These are phyloP conservation scores for Seiridium cupressi DNA, from an alignment of 2,329 filamentous ascomycete species.

Conservation along the genomic window DNA sequence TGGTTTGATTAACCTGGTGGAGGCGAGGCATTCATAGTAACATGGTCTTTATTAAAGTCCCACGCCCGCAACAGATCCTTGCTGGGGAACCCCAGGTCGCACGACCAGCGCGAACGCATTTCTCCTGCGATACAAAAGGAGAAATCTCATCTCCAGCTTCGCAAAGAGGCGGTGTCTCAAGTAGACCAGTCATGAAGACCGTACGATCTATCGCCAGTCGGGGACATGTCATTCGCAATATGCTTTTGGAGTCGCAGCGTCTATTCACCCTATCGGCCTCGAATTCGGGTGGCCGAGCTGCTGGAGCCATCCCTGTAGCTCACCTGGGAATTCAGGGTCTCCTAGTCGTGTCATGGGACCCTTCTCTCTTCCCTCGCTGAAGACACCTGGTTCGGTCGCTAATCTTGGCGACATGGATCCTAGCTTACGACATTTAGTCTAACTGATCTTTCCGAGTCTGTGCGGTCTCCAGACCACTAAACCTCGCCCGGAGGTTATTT, in stretches of 20 bases:
- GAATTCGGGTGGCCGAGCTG: background rate
- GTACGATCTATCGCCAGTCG: background rate
- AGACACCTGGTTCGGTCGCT: slow-evolving; percentile 3
- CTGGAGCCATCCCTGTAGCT: background rate
- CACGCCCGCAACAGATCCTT: slow-evolving; percentile 1
- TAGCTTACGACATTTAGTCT: too few species aligned
- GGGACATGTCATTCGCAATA: background rate
- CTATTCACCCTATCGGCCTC: background rate
- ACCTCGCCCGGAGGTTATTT: background rate
- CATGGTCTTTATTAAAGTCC: background rate
- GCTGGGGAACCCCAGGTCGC: background rate
- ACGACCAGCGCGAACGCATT: background rate
- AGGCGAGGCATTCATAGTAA: background rate
- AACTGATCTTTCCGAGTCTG: background rate
- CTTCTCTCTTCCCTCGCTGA: background rate
- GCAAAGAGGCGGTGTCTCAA: too few species aligned
- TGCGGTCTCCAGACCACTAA: background rate
- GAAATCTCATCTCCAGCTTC: too few species aligned
- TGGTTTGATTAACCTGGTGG: slow-evolving; percentile 1
- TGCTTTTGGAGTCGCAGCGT: background rate
- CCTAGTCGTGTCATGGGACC: slow-evolving; percentile 2
- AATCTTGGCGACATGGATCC: slow-evolving; percentile 2
- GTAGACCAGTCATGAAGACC: too few species aligned
- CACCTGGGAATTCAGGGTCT: slow-evolving; percentile 4
- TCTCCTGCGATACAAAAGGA: too few species aligned